Evolutionary conservation across 2,329 filamentous ascomycete genomes (phyloP).

Genomic region (Aspergillus thermomutatus): DNA sequence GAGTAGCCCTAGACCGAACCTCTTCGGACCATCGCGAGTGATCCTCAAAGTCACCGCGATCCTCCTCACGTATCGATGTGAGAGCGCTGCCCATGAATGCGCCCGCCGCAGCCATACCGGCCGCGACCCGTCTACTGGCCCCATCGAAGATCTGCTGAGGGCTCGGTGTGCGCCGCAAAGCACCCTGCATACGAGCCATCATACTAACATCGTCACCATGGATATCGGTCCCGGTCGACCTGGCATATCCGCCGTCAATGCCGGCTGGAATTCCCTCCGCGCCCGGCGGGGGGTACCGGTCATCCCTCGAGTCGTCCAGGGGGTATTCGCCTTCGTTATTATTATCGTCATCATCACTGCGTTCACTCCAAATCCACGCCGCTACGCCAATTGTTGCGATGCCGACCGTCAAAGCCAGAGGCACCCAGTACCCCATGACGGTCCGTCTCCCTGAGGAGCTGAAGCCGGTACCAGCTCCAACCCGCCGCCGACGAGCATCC

Average conservation of each 20-base stretch:
- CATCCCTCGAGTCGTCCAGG: conserved; percentile 28
- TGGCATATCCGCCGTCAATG: conserved; percentile 30
- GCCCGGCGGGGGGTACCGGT: conserved; percentile 21
- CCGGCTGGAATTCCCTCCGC: conserved; percentile 25
- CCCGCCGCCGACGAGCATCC: conserved; percentile 37
- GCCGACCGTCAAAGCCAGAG: conserved; percentile 79
- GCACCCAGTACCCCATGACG: conserved; percentile 73
- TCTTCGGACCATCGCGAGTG: conserved; percentile 93
- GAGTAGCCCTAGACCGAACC: conserved; percentile 61
- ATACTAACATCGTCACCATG: conserved; percentile 55
- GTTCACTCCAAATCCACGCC: conserved; percentile 93
- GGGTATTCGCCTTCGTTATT: conserved; percentile 63
- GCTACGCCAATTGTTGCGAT: conserved; percentile 82
- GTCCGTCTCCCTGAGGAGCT: conserved; percentile 41
- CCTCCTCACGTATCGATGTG: conserved; percentile 79
- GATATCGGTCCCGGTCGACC: conserved; percentile 33
- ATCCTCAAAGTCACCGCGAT: conserved; percentile 74
- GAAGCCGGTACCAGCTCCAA: conserved; percentile 39
- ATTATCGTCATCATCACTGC: conserved; percentile 69
- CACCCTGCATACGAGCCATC: conserved; percentile 75
- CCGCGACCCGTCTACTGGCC: conserved; percentile 75
- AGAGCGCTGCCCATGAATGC: conserved; percentile 79
- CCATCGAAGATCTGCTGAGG: conserved; percentile 85
- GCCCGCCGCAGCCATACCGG: conserved; percentile 78
- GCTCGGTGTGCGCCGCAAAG: conserved; percentile 75